These are phyloP conservation scores for Quercus wislizeni DNA, from an alignment of 306 rosid genomes.

Conservation along the genomic window DNA sequence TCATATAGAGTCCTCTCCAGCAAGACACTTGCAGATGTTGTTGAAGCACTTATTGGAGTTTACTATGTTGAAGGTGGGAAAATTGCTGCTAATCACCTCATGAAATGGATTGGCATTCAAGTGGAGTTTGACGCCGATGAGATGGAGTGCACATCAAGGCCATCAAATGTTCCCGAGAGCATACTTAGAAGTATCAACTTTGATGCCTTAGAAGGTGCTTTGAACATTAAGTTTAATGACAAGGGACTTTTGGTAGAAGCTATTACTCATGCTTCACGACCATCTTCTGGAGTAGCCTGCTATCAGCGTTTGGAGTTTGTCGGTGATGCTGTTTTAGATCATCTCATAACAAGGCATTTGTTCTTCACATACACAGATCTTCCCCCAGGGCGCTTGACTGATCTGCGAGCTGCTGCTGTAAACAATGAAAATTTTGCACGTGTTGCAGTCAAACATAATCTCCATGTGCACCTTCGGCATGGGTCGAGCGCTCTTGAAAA, in stretches of 20 bases:
- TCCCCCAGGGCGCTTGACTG: slow-evolving; percentile 97
- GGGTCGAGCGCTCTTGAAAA: slow-evolving; percentile 94
- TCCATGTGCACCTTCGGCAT: slow-evolving; percentile 90
- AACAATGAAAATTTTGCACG: slow-evolving; percentile 99
- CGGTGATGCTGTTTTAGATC: slow-evolving; percentile 96
- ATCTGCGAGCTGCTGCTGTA: slow-evolving; percentile 98
- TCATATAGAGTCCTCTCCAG: slow-evolving; percentile 94
- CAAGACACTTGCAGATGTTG: slow-evolving; percentile 99
- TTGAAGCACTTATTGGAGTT: slow-evolving; percentile 92
- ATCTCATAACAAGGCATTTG: slow-evolving; percentile 91
- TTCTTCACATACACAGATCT: slow-evolving; percentile 91
- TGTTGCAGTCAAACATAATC: slow-evolving; percentile 85
- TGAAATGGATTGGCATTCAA: slow-evolving; percentile 96
- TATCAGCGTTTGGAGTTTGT: slow-evolving; percentile 98
- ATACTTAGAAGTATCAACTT: slow-evolving; percentile 75
- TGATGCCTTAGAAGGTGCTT: slow-evolving; percentile 70
- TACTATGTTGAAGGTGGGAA: slow-evolving; percentile 96
- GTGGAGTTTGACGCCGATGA: slow-evolving; percentile 79
- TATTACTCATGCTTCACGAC: slow-evolving; percentile 96
- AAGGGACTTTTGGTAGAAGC: slow-evolving; percentile 86
- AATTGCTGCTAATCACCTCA: slow-evolving; percentile 84
- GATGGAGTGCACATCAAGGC: slow-evolving; percentile 51
- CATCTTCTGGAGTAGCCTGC: slow-evolving; percentile 96
- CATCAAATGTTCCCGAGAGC: slow-evolving; percentile 64
- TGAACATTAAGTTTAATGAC: slow-evolving; percentile 64